A percentile compares a stretch with the other conserved stretches of the same genome.
These are phyloP conservation scores for Xylaria flabelliformis DNA, from an alignment of 495 filamentous ascomycete genomes.

Conservation along the genomic window DNA sequence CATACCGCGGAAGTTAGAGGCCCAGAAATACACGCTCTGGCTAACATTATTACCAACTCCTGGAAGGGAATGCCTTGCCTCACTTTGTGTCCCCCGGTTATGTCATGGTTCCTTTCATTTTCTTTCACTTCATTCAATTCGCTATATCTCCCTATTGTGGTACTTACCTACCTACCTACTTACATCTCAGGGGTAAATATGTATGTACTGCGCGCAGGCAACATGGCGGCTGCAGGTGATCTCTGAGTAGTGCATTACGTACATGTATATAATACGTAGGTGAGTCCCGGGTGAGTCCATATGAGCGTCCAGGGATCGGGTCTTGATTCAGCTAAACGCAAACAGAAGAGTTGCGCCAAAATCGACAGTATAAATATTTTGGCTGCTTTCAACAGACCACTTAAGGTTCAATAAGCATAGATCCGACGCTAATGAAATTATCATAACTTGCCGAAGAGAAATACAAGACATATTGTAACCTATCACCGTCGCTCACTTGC, in stretches of 20 bases:
- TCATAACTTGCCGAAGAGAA: neutral
- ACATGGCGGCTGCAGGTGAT: conserved; percentile 19
- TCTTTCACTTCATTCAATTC: neutral
- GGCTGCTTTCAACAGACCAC: neutral
- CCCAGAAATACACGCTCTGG: neutral
- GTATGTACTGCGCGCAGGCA: conserved; percentile 7
- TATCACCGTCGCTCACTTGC: neutral
- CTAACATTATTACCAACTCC: neutral
- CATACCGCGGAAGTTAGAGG: neutral
- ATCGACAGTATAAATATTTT: neutral
- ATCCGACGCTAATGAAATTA: neutral
- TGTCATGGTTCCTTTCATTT: conserved; percentile 2
- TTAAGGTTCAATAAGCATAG: neutral
- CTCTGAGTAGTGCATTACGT: neutral
- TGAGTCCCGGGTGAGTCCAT: neutral
- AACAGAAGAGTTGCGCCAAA: neutral
- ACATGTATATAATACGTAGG: neutral
- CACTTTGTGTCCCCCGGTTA: neutral
- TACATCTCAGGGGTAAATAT: conserved; percentile 19
- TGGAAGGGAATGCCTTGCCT: neutral
- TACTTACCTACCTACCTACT: neutral
- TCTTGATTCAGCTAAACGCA: neutral
- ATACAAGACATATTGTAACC: neutral
- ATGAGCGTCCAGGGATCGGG: neutral
- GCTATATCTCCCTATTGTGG: neutral